Percentiles rank a stretch among this genome's conserved stretches.
phyloP scores from a whole-genome alignment of 1,139 yeast species.

The Debaryomycetaceae sp. region DNA sequence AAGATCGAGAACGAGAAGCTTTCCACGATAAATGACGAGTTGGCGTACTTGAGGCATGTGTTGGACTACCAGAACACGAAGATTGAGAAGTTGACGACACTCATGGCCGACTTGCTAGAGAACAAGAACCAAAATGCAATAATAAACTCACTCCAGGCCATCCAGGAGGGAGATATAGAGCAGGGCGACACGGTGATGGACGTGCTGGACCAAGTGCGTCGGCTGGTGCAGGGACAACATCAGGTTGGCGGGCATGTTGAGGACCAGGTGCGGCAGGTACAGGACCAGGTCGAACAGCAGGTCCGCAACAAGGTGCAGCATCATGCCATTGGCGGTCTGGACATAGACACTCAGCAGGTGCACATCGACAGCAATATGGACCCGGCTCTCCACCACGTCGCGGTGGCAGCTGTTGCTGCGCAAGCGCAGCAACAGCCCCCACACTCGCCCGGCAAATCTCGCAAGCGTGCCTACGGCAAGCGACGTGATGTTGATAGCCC shows the following conservation, averaged over 20 bases:
- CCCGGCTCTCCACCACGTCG: conserved; percentile 39
- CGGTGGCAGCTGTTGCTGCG: conserved; percentile 35
- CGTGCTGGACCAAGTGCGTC: conserved; percentile 1
- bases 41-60: conserved; percentile 34
- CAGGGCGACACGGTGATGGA: conserved; percentile 3
- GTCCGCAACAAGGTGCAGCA: conserved; percentile 14
- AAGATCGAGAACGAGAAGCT: conserved; percentile 21
- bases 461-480: conserved; percentile 9
- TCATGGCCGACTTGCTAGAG: conserved; percentile 31
- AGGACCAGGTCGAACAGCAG: conserved; percentile 16
- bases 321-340: conserved; percentile 7
- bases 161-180: conserved; percentile 24
- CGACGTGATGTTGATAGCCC: conserved; percentile 6
- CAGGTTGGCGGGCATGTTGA: conserved; percentile 10
- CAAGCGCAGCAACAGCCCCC: conserved; percentile 16
- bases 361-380: conserved; percentile 34
- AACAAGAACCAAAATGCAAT: conserved; percentile 32
- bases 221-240: conserved; percentile 5
- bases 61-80: conserved; percentile 38
- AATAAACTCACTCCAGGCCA: conserved; percentile 22
- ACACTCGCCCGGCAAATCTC: conserved; percentile 10
- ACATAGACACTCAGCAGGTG: conserved; percentile 6
- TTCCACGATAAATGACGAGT: conserved; percentile 26
- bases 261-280: conserved; percentile 7
- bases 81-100: conserved; percentile 35